Conservation (phyloP, 2,329 filamentous ascomycete genomes). For the Aureobasidium sp. region DNA sequence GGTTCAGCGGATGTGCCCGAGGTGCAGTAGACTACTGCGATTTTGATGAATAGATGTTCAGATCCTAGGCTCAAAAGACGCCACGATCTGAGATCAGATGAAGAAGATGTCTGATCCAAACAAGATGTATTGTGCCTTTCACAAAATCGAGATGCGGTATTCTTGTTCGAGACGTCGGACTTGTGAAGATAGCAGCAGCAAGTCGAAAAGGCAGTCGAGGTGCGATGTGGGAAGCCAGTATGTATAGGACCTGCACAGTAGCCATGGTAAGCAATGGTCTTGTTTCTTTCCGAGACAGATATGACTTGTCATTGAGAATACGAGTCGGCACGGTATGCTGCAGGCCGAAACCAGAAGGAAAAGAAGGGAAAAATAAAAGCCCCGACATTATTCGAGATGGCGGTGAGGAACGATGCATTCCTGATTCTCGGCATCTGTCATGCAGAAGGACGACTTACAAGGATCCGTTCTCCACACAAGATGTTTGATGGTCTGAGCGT, state of each 20-base stretch:
- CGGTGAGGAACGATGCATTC: slow-evolving; percentile 13
- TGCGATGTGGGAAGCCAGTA: slow-evolving; percentile 5
- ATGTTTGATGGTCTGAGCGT: slow-evolving; percentile 6
- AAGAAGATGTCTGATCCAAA: neutral
- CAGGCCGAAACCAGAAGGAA: slow-evolving; percentile 9
- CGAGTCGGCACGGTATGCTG: slow-evolving; percentile 10
- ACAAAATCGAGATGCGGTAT: neutral
- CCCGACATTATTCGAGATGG: slow-evolving; percentile 5
- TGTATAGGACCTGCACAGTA: slow-evolving; percentile 7
- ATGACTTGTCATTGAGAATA: slow-evolving; percentile 11
- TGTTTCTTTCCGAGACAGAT: slow-evolving; percentile 4
- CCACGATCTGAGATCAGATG: neutral
- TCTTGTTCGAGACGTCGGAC: neutral
- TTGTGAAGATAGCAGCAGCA: neutral
- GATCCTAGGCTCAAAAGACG: neutral
- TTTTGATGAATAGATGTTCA: neutral
- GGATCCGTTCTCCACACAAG: slow-evolving; percentile 10
- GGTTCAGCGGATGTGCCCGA: slow-evolving; percentile 6
- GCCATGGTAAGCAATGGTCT: slow-evolving; percentile 10
- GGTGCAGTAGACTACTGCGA: slow-evolving; percentile 9
- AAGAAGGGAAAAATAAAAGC: slow-evolving; percentile 8
- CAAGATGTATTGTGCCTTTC: neutral
- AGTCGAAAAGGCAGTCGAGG: neutral
- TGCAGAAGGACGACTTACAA: slow-evolving; percentile 12
- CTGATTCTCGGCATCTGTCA: slow-evolving; percentile 12